Base-by-base conservation (phyloP, 2,329 filamentous ascomycete species). In the Corniculantispora saksenae region DNA sequence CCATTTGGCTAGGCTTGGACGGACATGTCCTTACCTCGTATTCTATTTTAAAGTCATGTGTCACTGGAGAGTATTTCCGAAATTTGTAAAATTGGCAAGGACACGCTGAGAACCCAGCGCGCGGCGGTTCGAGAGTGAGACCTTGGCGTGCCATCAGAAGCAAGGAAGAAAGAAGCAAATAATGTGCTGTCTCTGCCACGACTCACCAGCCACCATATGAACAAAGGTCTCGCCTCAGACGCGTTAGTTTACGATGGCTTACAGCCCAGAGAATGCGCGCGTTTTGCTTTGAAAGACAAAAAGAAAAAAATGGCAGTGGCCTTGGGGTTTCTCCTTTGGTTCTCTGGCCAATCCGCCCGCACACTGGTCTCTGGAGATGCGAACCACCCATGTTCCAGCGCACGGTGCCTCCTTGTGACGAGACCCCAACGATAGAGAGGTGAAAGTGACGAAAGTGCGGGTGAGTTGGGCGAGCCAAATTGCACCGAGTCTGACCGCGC, bases 401-500 rank as follows among this genome's bases (percentile, higher is more conserved):
- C 53, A 56, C 53, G 10, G 21, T 12, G 21, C 29, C 5, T 15
- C 35, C 25, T 38, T 50, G 21, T 10, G 38, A 43, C 38, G 32
- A 43, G 17, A n/a, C n/a, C n/a, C 17, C 38, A 43, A 13, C 38
- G 38, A 43, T 5, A 32, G 6, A 32, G 38, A 25, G 23, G 48
- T 2, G 19, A 8, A 23, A 55, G 32, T 3, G n/a, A 35, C 19
- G 21, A 7, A 23, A 38, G 8, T 4, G 5, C 25, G n/a, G 19
- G 19, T 7, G 10, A n/a, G n/a, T 29, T n/a, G 25, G 51, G 27
- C n/a, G 27, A 21, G 32, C n/a, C 21, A 56, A 25, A 21, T 32
- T 54, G 5, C 21, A 56, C 21, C 17, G n/a, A 45, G 56, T 47
- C 56, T 35, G 56, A 59, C 40, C 56, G 56, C 56, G 56, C 25